Percentiles rank a stretch among this genome's conserved stretches.
phyloP scores from a whole-genome alignment of 2,329 filamentous ascomycete genomes.

The Verticillium dahliae region DNA sequence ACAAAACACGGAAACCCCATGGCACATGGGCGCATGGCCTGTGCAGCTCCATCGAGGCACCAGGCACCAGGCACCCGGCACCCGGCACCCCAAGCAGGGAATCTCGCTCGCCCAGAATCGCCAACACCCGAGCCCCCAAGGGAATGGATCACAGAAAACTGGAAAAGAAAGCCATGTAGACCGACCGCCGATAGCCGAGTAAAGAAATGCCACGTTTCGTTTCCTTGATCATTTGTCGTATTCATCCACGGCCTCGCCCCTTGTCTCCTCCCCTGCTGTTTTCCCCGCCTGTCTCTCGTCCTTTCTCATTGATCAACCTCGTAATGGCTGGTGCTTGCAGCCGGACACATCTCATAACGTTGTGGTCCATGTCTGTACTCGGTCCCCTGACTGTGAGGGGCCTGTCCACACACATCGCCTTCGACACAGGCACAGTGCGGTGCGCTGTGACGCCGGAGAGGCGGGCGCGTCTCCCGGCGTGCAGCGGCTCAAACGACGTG shows the following conservation, averaged over 20 bases:
- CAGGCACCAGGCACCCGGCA: neutral
- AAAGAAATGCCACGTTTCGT: slow-evolving; percentile 3
- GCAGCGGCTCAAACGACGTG: neutral
- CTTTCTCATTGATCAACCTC: neutral
- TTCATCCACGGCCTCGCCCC: neutral
- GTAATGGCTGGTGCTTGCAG: slow-evolving; percentile 6
- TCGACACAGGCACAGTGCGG: neutral
- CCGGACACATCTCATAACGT: slow-evolving; percentile 5
- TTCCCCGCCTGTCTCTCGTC: slow-evolving; percentile 1
- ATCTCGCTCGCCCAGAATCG: too few species aligned
- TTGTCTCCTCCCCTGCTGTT: neutral
- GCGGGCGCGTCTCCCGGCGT: neutral
- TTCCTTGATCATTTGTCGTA: slow-evolving; percentile 4
- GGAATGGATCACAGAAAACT: neutral
- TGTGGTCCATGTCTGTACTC: neutral
- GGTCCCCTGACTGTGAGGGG: neutral
- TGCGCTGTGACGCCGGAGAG: neutral
- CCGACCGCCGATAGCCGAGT: slow-evolving; percentile 3
- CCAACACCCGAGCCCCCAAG: neutral
- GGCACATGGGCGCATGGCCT: neutral
- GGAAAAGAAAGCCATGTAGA: slow-evolving; percentile 5
- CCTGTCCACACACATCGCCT: neutral
- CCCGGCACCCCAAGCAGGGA: slow-evolving; percentile 6
- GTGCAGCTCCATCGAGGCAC: neutral
- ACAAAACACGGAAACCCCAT: neutral